A percentile compares a stretch with the other conserved stretches of the same genome.
phyloP scores from a whole-genome alignment of 805 yeast genomes.

The Schizosaccharomyces octosporus region DNA sequence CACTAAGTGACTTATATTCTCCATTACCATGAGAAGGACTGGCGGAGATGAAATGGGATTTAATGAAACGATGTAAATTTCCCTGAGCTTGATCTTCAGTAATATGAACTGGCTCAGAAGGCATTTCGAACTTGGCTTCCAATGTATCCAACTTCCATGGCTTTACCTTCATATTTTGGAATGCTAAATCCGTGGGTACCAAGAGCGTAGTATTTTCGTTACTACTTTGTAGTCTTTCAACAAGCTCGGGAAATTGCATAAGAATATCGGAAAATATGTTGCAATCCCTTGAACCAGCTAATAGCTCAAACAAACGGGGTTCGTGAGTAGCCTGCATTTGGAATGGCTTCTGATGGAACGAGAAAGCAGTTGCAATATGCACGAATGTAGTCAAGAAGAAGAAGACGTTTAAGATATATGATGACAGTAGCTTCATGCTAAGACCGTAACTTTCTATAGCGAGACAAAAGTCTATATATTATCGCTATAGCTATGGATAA shows the following conservation, averaged over 20 bases:
- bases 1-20: neutral
- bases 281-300: neutral
- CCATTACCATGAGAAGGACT: neutral
- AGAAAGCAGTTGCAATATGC: neutral
- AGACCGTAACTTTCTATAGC: too few relatives aligned
- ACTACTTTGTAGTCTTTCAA: neutral
- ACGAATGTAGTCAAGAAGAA: neutral
- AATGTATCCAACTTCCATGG: neutral
- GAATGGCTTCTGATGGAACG: neutral
- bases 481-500: too few relatives aligned
- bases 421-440: too few relatives aligned
- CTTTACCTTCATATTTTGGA: neutral
- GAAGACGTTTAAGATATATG: neutral
- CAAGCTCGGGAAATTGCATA: neutral
- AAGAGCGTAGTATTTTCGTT: neutral
- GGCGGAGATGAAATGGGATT: neutral
- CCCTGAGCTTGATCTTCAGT: neutral
- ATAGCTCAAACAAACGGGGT: neutral
- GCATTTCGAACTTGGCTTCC: neutral
- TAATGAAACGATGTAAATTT: neutral
- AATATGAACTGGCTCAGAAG: neutral
- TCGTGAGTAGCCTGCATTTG: neutral
- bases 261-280: neutral
- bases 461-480: too few relatives aligned
- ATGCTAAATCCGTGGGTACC: neutral